Base-by-base conservation (phyloP, 768 basidiomycete species). In the Amanita subjunquillea region DNA sequence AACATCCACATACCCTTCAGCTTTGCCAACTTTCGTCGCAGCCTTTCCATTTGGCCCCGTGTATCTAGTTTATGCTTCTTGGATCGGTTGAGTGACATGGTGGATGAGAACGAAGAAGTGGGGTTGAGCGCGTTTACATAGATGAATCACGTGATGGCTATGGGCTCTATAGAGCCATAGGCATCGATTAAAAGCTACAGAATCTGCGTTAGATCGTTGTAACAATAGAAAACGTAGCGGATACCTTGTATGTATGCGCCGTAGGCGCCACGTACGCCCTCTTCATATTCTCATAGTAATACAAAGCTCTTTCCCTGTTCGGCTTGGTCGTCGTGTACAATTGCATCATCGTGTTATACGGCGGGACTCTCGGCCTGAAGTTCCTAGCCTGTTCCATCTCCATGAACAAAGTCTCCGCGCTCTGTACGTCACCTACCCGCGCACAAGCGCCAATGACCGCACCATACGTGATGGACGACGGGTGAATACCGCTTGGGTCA, bases 271-370 rank as follows among this genome's bases (percentile, higher is more conserved):
- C 82, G 0, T 73, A 67, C 3, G 77, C 82, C 27, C 65, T 63
- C 34, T 71, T 64, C 66, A 99, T 73, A 60, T 79, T 72, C 45
- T 85, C 63, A 65, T 87, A 87, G 65, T 84, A 98, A 59, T 78
- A 72, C 25, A 97, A 67, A 15, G 85, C 88, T 44, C 82, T 77
- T 25, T 76, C 77, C 49, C 92, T 80, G 56, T 90, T 85, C 1
- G 92, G 95, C 65, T 87, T 89, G n/a, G 87, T 92, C 51, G 85
- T 81, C 46, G 87, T 85, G 69, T 91, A 93, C 60, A 95, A 74
- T 65, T 99, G 96, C 80, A 99, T 97, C 93, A 99, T 96, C 32
- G 87, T 93, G 70, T 99, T 99, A 76, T 84, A 99, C 0, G 95
- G 95, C 17, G 95, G 96, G 1, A 96, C 83, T 6, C 93, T 76